Evolutionary conservation across 2,329 filamentous ascomycete genomes (phyloP), one percentile per base, ranked within the genome.

Genomic region (Ilyonectria mors-panacis): DNA sequence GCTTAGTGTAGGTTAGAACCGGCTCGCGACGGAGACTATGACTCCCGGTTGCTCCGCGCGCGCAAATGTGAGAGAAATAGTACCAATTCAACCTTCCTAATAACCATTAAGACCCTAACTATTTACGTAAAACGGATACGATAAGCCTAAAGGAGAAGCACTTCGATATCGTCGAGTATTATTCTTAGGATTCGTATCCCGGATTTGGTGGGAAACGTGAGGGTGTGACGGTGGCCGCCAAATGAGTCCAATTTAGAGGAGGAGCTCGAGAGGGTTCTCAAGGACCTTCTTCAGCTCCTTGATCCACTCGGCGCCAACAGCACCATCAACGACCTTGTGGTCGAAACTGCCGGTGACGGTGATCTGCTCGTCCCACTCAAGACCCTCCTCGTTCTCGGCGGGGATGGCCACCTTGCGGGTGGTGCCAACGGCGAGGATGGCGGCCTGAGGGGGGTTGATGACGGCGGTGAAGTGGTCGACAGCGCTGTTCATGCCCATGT

Each of bases 401-500:
- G 94, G 94, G 63, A 98, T 85, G 53, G 97, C 94, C 61, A 98
- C 95, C 92, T 98, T 98, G 84, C 94, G 96, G 76, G 94, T 94
- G 73, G 94, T 97, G 78, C 97, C 96, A 66, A 99, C 93, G 62
- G 96, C 95, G 71, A 99, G 88, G 81, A 99, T 99, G 79, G 91
- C 93, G 61, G 96, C 93, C 87, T 99, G 97, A 60, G 96, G 96
- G 73, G 97, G 96, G 90, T 99, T 99, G 89, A 99, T 97, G 79
- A 99, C 93, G 75, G 96, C 96, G 59, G 96, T 98, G 86, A 99
- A 99, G 81, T 95, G 91, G 85, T 98, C 95, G 70, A 99, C 92
- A 57, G 96, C 95, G 54, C 91, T 80, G 89, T 99, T 99, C 96
- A 99, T 99, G 84, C 96, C 96, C 96, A 99, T 97, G 91, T 99